A percentile compares a stretch with the other conserved stretches of the same genome.
phyloP scores from a whole-genome alignment of 371 early-diverging fungal species.

The Mucor irregularis region DNA sequence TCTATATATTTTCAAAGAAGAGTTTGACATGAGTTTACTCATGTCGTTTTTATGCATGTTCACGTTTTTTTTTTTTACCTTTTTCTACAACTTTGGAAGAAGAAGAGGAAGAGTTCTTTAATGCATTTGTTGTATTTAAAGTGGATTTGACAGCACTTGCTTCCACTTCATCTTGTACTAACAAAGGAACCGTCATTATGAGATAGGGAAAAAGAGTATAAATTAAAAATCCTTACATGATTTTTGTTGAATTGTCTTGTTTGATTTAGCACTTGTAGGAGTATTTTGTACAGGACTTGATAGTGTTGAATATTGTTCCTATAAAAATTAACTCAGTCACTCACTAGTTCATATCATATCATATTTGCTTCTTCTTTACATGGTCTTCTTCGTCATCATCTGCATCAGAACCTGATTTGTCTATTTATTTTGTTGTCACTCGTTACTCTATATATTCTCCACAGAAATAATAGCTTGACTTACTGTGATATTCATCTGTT shows the following conservation, averaged over 20 bases:
- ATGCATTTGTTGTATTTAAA: conserved; percentile 18
- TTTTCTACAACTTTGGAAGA: conserved; percentile 14
- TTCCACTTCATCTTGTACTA: conserved; percentile 16
- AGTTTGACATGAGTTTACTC: neutral
- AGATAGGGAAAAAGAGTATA: neutral
- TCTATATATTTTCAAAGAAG: too few relatives aligned
- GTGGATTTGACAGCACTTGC: conserved; percentile 2
- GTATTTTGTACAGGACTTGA: conserved; percentile 5
- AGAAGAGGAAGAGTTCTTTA: conserved; percentile 15
- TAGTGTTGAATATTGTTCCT: conserved; percentile 4
- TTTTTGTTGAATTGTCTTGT: too few relatives aligned
- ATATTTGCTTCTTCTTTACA: conserved; percentile 14
- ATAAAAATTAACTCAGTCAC: neutral
- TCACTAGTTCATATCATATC: neutral
- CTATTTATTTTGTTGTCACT: conserved; percentile 3
- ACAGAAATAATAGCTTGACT: too few relatives aligned
- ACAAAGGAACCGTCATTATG: neutral
- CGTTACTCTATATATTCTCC: neutral
- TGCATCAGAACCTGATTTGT: conserved; percentile 32
- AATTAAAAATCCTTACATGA: conserved; percentile 7
- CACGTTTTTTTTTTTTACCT: conserved; percentile 5
- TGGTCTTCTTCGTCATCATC: conserved; percentile 27
- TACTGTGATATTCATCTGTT: conserved; percentile 53
- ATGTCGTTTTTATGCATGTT: conserved; percentile 8
- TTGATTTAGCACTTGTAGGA: conserved; percentile 6